phyloP scores from a whole-genome alignment of 805 yeast genomes.

The Kurtzmaniella fragi region DNA sequence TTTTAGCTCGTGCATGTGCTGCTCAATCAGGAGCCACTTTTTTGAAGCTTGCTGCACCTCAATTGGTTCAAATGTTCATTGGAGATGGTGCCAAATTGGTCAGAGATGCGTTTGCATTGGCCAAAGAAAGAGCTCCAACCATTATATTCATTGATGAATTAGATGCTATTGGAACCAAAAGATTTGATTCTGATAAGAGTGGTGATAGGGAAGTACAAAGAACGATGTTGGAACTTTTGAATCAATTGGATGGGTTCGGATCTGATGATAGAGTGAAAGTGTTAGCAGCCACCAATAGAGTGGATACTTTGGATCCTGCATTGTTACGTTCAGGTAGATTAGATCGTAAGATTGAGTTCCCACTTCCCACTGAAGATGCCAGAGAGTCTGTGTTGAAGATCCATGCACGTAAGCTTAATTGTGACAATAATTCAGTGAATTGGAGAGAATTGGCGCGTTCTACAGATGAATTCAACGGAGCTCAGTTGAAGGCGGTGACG shows the following conservation, averaged over 20 bases:
- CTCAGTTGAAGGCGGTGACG: constrained; percentile 96
- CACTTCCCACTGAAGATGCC: constrained; percentile 95
- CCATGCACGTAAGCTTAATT: constrained; percentile 95
- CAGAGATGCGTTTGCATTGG: constrained; percentile 43
- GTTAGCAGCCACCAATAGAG: constrained; percentile 96
- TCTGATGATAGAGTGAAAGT: constrained; percentile 97
- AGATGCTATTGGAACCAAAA: constrained; percentile 43
- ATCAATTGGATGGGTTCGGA: constrained; percentile 84
- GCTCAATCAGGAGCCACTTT: constrained; percentile 44
- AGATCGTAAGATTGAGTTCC: constrained; percentile 97
- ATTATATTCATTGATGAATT: constrained; percentile 44
- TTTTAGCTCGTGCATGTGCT: constrained; percentile 45
- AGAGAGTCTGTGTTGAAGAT: constrained; percentile 95
- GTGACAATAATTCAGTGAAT: constrained; percentile 78
- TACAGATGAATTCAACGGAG: constrained; percentile 98
- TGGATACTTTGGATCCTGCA: constrained; percentile 98
- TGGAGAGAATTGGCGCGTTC: constrained; percentile 98
- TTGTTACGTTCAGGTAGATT: constrained; percentile 93
- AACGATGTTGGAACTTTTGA: constrained; percentile 45
- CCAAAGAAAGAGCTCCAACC: constrained; percentile 44
- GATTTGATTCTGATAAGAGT: constrained; percentile 42
- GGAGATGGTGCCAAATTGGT: constrained; percentile 45
- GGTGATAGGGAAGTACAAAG: constrained; percentile 45
- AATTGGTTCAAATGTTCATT: constrained; percentile 43
- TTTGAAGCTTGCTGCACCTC: constrained; percentile 42